These are phyloP conservation scores for Sapria himalayana DNA, from an alignment of 345 rosid genomes.

Conservation along the genomic window DNA sequence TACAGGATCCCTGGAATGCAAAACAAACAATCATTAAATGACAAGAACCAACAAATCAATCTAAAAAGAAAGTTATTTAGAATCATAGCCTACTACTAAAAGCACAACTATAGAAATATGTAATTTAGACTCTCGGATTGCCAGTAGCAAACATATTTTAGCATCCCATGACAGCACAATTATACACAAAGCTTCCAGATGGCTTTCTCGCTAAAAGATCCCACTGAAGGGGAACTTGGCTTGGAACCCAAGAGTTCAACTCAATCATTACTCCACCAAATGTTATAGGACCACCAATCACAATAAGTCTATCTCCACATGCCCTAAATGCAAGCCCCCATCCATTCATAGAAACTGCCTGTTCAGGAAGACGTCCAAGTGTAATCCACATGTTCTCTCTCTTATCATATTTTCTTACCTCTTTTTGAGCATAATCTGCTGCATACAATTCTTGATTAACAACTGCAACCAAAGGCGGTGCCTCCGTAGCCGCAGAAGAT, in stretches of 20 bases:
- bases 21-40: too few relatives aligned
- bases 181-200: constrained; percentile 72
- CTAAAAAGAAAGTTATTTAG: too few relatives aligned
- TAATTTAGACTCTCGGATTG: too few relatives aligned
- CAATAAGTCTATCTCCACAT: constrained; percentile 43
- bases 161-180: constrained; percentile 97
- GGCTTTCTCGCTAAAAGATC: constrained; percentile 51
- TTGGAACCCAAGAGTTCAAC: constrained; percentile 59
- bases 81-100: too few relatives aligned
- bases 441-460: constrained; percentile 55
- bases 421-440: constrained; percentile 34
- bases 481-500: constrained; percentile 19
- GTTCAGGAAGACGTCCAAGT: constrained; percentile 37
- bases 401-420: constrained; percentile 40
- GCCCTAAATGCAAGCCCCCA: constrained; percentile 84
- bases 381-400: constrained; percentile 23
- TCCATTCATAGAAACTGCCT: constrained; percentile 36
- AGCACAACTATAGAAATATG: too few relatives aligned
- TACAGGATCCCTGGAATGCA: too few relatives aligned
- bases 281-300: constrained; percentile 38
- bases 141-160: constrained; percentile 27
- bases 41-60: too few relatives aligned
- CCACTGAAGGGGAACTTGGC: constrained; percentile 61
- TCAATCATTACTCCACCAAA: constrained; percentile 32
- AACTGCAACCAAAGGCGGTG: constrained; percentile 71